Conservation (phyloP, 2,329 filamentous ascomycete species). For the Diaporthe aspalathi region DNA sequence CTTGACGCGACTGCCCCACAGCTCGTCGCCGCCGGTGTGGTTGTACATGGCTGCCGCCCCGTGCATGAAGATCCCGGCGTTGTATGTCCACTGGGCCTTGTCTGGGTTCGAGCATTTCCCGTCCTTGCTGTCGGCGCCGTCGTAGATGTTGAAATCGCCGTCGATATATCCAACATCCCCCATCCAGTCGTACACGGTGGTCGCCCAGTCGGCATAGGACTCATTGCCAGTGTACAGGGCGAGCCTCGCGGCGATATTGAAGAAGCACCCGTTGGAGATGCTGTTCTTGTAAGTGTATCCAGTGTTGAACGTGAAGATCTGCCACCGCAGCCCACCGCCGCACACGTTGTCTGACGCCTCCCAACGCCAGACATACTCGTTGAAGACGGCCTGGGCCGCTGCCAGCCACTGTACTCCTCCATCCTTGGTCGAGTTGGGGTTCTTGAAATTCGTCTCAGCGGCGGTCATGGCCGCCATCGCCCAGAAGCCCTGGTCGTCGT, state of each 20-base stretch:
- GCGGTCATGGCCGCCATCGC: constrained; percentile 75
- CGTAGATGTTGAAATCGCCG: constrained; percentile 67
- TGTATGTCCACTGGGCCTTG: constrained; percentile 74
- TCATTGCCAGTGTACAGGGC: constrained; percentile 74
- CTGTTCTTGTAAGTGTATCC: constrained; percentile 82
- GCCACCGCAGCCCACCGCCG: constrained; percentile 79
- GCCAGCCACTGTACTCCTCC: constrained; percentile 64
- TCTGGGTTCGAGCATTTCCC: constrained; percentile 71
- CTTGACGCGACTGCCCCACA: constrained; percentile 67
- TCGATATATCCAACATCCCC: constrained; percentile 64
- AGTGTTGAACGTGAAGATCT: constrained; percentile 78
- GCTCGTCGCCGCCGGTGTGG: constrained; percentile 61
- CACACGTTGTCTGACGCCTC: constrained; percentile 71
- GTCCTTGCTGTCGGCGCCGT: constrained; percentile 55
- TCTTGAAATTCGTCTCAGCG: constrained; percentile 72
- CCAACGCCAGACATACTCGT: constrained; percentile 67
- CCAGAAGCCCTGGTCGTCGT: constrained; percentile 80
- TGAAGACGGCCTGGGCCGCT: constrained; percentile 77
- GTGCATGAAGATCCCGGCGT: constrained; percentile 69
- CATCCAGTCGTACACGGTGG: constrained; percentile 70
- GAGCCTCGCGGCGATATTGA: constrained; percentile 72
- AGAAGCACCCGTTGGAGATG: constrained; percentile 70
- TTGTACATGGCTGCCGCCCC: constrained; percentile 79
- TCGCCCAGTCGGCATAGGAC: constrained; percentile 70
- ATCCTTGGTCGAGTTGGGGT: constrained; percentile 62